Conservation (phyloP, 495 filamentous ascomycete genomes). For the Podospora pseudocomata region DNA sequence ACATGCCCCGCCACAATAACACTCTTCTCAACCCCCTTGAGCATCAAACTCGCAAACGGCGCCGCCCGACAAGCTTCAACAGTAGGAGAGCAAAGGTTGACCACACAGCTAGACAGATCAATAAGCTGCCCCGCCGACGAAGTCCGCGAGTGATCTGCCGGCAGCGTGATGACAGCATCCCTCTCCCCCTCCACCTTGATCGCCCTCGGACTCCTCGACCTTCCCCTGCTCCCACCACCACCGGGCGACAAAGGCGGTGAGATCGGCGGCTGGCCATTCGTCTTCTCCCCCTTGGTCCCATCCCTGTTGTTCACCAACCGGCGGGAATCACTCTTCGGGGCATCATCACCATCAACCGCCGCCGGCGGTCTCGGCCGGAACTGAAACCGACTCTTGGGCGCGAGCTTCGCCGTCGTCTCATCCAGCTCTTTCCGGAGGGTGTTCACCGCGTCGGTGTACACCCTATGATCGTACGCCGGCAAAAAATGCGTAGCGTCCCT, state of each 20-base stretch:
- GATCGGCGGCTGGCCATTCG: not conserved
- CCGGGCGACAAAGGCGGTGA: not conserved
- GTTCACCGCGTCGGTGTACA: conserved; percentile 44
- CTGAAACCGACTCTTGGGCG: conserved; percentile 44
- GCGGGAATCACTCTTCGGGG: not conserved
- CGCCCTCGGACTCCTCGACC: conserved; percentile 25
- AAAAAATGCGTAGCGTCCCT: conserved; percentile 43
- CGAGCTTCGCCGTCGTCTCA: conserved; percentile 38
- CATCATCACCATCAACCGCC: too few species aligned
- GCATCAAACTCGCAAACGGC: conserved; percentile 69
- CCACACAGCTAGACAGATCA: conserved; percentile 65
- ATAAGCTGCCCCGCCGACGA: conserved; percentile 70
- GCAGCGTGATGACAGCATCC: conserved; percentile 67
- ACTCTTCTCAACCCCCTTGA: conserved; percentile 65
- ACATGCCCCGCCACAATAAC: conserved; percentile 75
- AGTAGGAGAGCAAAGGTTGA: conserved; percentile 72
- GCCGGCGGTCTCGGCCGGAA: conserved; percentile 38
- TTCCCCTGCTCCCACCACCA: not conserved
- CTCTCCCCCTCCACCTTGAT: conserved; percentile 62
- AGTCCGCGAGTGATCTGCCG: conserved; percentile 60
- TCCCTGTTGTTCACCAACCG: conserved; percentile 8
- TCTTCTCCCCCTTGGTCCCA: not conserved
- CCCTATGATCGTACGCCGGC: conserved; percentile 45
- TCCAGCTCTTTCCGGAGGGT: conserved; percentile 43
- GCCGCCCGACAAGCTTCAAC: conserved; percentile 36